Evolutionary conservation across 768 basidiomycete species (phyloP), one percentile per base, ranked within the genome.

Genomic region (Brasilioporus rufonigricans): DNA sequence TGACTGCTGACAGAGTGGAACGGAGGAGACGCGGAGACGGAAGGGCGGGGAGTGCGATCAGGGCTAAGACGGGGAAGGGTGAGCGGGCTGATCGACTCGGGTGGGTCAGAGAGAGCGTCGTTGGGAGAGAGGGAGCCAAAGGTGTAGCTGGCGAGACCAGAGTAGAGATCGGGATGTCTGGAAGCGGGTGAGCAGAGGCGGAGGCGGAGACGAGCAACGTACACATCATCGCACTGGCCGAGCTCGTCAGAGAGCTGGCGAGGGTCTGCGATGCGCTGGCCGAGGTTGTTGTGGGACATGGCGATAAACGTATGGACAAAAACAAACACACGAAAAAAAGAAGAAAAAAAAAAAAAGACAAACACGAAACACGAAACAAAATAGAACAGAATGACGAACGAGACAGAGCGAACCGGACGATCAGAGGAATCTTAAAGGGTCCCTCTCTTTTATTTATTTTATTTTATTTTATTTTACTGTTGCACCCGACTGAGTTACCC

Each of bases 11-110:
- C 65, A 58, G 41, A 35, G 44, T 43, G 50, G 7, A 53, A 50
- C 5, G 50, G 35, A 16, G 40, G 7, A 6, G 52, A 43, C 41
- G 57, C 55, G 21, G 71, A 73, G 32, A 79, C 62, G 24, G 79
- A 79, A 11, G 73, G 74, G 38, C 79, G 76, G 5, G 79, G 78
- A 0, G 79, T 79, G 35, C 70, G 73, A 59, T 80, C 76, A 19
- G 69, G 44, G 35, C 71, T 73, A 39, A 54, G n/a, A 12, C 63
- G 53, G 23, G 53, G 61, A 4, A 59, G 60, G 3, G 71, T 67
- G 54, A 80, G 73, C 0, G 76, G 77, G 44, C 75, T 76, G 61
- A 76, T 67, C 38, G 58, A 52, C 31, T 68, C 66, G 41, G 69
- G 49, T 21, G 63, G 44, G 11, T 65, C 65, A 21, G 56, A 24